A percentile compares a stretch with the other conserved stretches of the same genome.
Conservation (phyloP, 192 early-diverging fungal species). For the Piromyces sp. region DNA sequence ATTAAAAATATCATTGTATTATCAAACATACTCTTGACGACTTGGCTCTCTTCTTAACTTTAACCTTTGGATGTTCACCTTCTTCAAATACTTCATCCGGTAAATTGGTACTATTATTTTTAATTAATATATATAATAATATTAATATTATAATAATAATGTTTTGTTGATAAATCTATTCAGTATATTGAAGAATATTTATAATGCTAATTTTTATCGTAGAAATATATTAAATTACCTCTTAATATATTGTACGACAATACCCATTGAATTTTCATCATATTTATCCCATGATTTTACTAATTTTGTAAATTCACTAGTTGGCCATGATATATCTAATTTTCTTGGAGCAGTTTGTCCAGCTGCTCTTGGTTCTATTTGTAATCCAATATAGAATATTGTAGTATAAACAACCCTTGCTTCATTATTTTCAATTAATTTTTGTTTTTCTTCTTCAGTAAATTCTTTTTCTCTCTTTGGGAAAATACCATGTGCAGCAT, state of each 20-base stretch:
- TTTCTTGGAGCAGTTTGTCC: slow-evolving; percentile 26
- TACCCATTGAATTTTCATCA: slow-evolving; percentile 46
- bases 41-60: slow-evolving; percentile 13
- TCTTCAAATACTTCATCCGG: slow-evolving; percentile 18
- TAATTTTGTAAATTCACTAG: slow-evolving; percentile 61
- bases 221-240: slow-evolving; percentile 13
- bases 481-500: slow-evolving; percentile 47
- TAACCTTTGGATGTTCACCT: slow-evolving; percentile 10
- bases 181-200: too few species aligned
- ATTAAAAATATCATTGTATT: too few species aligned
- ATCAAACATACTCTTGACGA: neutral
- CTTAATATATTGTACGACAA: slow-evolving; percentile 38
- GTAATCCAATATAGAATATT: slow-evolving; percentile 78
- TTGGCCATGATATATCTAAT: slow-evolving; percentile 65
- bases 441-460: neutral
- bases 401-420: slow-evolving; percentile 44
- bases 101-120: slow-evolving; percentile 7
- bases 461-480: slow-evolving; percentile 8
- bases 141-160: too few species aligned
- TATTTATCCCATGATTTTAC: slow-evolving; percentile 69
- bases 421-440: neutral
- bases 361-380: slow-evolving; percentile 36
- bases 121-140: too few species aligned
- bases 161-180: too few species aligned
- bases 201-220: too few species aligned